phyloP scores from a whole-genome alignment of 306 rosid genomes.

The Castanospermum australe region DNA sequence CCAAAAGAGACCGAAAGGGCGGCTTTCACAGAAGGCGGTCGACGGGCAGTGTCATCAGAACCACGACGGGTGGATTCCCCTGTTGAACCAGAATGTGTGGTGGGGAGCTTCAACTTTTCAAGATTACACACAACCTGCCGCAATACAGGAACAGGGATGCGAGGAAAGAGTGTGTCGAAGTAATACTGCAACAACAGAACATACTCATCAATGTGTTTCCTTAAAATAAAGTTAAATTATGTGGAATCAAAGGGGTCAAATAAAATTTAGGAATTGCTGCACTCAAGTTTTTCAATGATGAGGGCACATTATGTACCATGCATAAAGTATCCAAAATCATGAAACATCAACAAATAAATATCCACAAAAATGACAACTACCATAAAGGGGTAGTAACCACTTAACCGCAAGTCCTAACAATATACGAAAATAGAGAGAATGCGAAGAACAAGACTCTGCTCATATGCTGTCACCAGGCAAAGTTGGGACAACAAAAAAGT shows the following conservation, averaged over 20 bases:
- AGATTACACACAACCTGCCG: slow-evolving; percentile 81
- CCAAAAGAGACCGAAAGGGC: slow-evolving; percentile 98
- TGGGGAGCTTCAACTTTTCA: slow-evolving; percentile 82
- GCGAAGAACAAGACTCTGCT: not conserved
- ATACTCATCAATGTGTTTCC: slow-evolving; percentile 28
- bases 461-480: not conserved
- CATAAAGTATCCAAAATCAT: not conserved
- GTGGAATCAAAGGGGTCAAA: not conserved
- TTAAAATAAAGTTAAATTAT: slow-evolving; percentile 6
- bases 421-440: not conserved
- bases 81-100: slow-evolving; percentile 75
- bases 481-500: not conserved
- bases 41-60: slow-evolving; percentile 96
- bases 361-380: not conserved
- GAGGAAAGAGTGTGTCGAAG: slow-evolving; percentile 96
- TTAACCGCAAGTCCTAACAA: not conserved
- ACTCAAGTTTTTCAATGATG: slow-evolving; percentile 1
- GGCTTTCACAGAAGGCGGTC: slow-evolving; percentile 98
- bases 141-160: slow-evolving; percentile 96
- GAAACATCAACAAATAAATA: slow-evolving; percentile 1
- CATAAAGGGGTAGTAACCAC: not conserved
- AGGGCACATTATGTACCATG: not conserved
- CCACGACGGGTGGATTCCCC: slow-evolving; percentile 90
- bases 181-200: slow-evolving; percentile 76
- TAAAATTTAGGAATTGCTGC: not conserved